Evolutionary conservation across 2,329 filamentous ascomycete species (phyloP), one percentile per base, ranked within the genome.

Genomic region (Ophiostoma ulmi): DNA sequence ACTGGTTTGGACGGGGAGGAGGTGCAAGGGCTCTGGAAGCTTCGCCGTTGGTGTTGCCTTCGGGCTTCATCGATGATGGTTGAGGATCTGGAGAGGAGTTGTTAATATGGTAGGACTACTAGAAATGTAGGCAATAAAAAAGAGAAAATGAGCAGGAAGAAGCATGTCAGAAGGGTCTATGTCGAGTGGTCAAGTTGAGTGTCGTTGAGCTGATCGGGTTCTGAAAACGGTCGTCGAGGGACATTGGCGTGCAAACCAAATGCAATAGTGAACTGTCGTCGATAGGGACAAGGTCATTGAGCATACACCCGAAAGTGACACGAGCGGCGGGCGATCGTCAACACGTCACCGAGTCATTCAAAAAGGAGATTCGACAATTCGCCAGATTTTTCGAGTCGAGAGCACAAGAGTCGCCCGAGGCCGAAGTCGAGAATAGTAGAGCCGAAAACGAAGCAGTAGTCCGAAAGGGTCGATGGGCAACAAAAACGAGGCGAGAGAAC

Each of bases 1-100:
- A 75, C 61, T 86, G 85, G 73, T 81, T 81, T 70, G 88, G 86
- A 80, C 89, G 89, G 72, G 90, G 90, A 70, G 90, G 90, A 75
- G 90, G 90, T 75, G 89, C 88, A 77, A 92, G 85, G 70, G 89
- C 87, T 80, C 87, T 88, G 76, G 87, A 82, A 70, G 81, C 79
- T 78, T 90, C 88, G n/a, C 63, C 63, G n/a, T 39, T 39, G 36
- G 63, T 65, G n/a, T 35, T 39, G 63, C 36, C 35, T 65, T 65
- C 63, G 36, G 36, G 5, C 36, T 65, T 65, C 36, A 64, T 36
- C 13, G 61, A 38, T 64, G 61, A 31, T 64, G 36, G 20, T 64
- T 64, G 58, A 14, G 63, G 63, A 20, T 65, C 63, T 65, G 36
- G 14, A 1, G 17, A 5, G 31, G 31, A 31, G 31, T 3, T 31